Evolutionary conservation across 129 eudicot genomes (phyloP), one percentile per base, ranked within the genome.

Genomic region (Chrysanthemum lavandulifolium): DNA sequence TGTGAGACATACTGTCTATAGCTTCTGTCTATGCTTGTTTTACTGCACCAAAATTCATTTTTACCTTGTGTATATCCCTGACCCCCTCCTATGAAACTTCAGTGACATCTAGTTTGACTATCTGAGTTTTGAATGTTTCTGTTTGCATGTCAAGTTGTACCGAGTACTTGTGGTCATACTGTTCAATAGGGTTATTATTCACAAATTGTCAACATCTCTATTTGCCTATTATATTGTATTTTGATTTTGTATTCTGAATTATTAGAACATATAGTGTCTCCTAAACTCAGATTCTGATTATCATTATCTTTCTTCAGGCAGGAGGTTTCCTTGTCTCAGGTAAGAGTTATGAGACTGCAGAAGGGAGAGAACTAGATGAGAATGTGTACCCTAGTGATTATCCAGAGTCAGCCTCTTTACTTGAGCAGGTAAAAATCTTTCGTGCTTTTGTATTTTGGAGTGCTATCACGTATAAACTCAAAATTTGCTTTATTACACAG

Each of bases 321-420:
- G 88, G 96, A 53, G 86, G 75, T 68, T 88, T 90, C 82, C 99
- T 95, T 80, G 75, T 82, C n/a, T 84, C 99, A 27, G 83, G 89
- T 65, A 84, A 83, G 78, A 77, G 75, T 68, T 83, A 87, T 78
- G 86, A 83, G 51, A 78, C 79, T 61, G 72, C 68, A 21, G 89
- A 88, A 68, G 99, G 92, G 45, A 88, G 80, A 70, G 99, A 95
- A 80, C 57, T 95, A 79, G 91, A 79, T 43, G 97, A 90, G 27
- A 84, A 86, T 72, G 78, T 88, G 72, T 80, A 86, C 81, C 76
- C 85, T 51, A 83, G 79, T 74, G 84, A 82, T 69, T 95, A 90
- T 86, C 65, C 79, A 45, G 99, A 95, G 61, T 15, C 94, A 68
- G 75, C 91, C 69, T 88, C 96, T 11, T 80, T 95, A 77, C 97